Percentiles rank a stretch among this genome's conserved stretches.
Evolutionary conservation across 2,329 filamentous ascomycete species (phyloP).

Genomic region (Fusarium longipes): DNA sequence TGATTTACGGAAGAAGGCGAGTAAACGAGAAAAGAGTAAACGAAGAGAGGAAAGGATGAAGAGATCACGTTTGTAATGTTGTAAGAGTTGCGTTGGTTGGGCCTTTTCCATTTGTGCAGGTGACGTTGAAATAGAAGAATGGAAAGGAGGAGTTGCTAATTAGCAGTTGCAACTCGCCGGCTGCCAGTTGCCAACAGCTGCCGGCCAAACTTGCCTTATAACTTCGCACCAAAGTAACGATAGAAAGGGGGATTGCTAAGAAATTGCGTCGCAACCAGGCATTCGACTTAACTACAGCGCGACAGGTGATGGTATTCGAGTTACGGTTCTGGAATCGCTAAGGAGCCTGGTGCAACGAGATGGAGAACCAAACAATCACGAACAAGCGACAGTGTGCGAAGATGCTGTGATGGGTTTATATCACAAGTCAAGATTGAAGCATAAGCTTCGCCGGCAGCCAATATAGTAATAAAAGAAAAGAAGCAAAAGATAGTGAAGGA

Average conservation of each 20-base stretch:
- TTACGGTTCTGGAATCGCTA: conserved; percentile 4
- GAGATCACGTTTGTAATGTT: conserved; percentile 14
- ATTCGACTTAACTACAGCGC: background rate
- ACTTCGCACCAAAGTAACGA: conserved; percentile 1
- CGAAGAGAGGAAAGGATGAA: conserved; percentile 1
- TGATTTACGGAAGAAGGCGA: conserved; percentile 5
- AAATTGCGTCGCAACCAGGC: background rate
- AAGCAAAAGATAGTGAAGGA: background rate
- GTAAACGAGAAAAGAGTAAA: background rate
- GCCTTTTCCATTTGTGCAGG: conserved; percentile 4
- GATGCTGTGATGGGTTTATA: background rate
- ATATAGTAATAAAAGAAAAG: background rate
- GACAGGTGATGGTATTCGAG: conserved; percentile 5
- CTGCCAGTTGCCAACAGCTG: conserved; percentile 31
- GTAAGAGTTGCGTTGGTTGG: background rate
- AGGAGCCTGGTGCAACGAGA: conserved; percentile 10
- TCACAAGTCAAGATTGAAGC: background rate
- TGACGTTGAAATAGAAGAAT: conserved; percentile 6
- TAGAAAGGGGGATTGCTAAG: background rate
- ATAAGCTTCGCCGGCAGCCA: background rate
- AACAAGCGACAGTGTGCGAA: background rate
- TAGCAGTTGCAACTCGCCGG: conserved; percentile 3
- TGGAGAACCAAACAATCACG: background rate
- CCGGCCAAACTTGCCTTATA: conserved; percentile 21
- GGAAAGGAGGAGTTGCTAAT: conserved; percentile 1